Percentiles rank a stretch among this genome's conserved stretches.
phyloP scores from a whole-genome alignment of 208 protist species.

The Acanthamoeba quina region DNA sequence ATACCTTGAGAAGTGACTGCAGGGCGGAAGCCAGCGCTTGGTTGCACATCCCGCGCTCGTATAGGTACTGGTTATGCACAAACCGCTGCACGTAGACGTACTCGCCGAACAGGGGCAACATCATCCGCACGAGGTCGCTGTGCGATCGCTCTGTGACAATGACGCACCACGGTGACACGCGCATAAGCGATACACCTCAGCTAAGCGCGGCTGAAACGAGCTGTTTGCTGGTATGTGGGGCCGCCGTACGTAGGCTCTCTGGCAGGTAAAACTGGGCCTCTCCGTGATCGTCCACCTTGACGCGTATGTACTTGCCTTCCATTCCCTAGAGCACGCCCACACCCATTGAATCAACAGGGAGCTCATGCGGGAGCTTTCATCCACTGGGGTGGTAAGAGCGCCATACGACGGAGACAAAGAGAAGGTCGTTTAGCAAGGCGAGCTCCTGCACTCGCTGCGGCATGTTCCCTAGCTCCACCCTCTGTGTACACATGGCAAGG shows the following conservation, averaged over 20 bases:
- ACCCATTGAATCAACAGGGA: background rate
- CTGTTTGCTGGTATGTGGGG: background rate
- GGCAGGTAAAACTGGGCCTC: constrained; percentile 25
- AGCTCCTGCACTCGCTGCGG: constrained; percentile 48
- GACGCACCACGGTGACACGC: background rate
- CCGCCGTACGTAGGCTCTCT: background rate
- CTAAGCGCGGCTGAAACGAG: too few relatives aligned
- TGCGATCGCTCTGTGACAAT: constrained; percentile 28
- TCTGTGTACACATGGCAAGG: background rate
- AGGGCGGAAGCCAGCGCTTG: constrained; percentile 33
- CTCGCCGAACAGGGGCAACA: constrained; percentile 8
- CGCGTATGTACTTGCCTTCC: constrained; percentile 49
- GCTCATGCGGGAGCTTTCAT: background rate
- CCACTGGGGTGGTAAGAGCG: too few relatives aligned
- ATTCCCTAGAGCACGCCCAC: background rate
- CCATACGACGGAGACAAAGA: constrained; percentile 18
- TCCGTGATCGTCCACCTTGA: constrained; percentile 1
- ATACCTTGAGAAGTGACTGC: constrained; percentile 6
- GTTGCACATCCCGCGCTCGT: constrained; percentile 50
- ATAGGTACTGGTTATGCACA: constrained; percentile 24
- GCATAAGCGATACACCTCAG: background rate
- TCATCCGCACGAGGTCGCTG: background rate
- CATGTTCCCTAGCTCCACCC: constrained; percentile 38
- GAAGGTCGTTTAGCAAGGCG: constrained; percentile 44
- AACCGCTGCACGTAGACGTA: constrained; percentile 41